Evolutionary conservation across 306 rosid species (phyloP).

Genomic region (Castanospermum australe): DNA sequence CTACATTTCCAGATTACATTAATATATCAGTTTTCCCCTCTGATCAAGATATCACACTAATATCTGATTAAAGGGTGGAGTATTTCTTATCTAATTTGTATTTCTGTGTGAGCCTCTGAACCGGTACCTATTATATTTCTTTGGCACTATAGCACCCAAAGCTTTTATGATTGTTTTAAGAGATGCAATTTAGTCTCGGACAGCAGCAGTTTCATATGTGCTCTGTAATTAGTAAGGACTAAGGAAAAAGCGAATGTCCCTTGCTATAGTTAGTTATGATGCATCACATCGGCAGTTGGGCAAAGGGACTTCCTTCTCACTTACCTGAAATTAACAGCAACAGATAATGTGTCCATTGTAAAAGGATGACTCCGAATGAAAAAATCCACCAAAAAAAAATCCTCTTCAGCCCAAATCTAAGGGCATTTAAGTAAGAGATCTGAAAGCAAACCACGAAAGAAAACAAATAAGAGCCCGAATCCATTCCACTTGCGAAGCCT

Average conservation of each 20-base stretch:
- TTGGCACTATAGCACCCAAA: constrained; percentile 9
- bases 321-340: constrained; percentile 94
- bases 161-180: background rate
- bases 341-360: constrained; percentile 94
- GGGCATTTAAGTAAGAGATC: constrained; percentile 93
- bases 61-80: too few species aligned
- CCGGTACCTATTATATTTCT: background rate
- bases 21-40: too few species aligned
- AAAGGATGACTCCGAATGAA: constrained; percentile 78
- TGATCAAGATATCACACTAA: background rate
- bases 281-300: background rate
- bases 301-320: background rate
- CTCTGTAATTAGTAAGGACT: background rate
- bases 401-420: constrained; percentile 90
- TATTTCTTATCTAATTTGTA: too few species aligned
- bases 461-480: constrained; percentile 18
- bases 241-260: background rate
- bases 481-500: background rate
- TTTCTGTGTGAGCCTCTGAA: too few species aligned
- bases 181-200: background rate
- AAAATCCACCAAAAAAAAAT: constrained; percentile 95
- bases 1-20: too few species aligned
- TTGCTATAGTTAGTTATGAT: background rate
- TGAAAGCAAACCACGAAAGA: constrained; percentile 34
- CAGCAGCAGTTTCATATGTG: background rate